A percentile compares a stretch with the other conserved stretches of the same genome.
These are phyloP conservation scores for Prillingera fragicola DNA, from an alignment of 1,284 basidiomycete genomes.

Conservation along the genomic window DNA sequence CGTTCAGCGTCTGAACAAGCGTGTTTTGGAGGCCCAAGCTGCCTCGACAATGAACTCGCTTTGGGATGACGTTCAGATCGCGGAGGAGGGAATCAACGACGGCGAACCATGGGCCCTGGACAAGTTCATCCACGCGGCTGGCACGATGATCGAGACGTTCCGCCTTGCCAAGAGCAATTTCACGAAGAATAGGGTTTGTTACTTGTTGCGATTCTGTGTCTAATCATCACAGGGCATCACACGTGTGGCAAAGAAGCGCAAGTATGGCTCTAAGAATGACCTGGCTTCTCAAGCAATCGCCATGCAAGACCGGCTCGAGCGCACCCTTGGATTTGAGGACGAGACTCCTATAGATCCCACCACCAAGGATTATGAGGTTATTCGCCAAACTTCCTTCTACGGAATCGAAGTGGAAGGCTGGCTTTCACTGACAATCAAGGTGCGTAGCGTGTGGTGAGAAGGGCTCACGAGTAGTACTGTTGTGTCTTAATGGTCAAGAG, in stretches of 20 bases:
- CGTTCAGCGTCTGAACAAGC: constrained; percentile 27
- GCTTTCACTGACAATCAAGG: constrained; percentile 79
- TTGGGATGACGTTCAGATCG: constrained; percentile 44
- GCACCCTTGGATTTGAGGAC: constrained; percentile 41
- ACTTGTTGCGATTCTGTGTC: not conserved
- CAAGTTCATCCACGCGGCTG: constrained; percentile 74
- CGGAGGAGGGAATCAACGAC: constrained; percentile 40
- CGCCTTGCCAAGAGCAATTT: constrained; percentile 79
- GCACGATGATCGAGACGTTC: constrained; percentile 80
- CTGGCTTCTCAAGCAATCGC: constrained; percentile 29
- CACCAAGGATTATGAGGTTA: constrained; percentile 21
- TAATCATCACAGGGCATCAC: constrained; percentile 31
- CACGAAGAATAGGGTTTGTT: constrained; percentile 62
- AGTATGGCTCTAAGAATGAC: constrained; percentile 24
- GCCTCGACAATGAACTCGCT: constrained; percentile 40
- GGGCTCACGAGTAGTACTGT: constrained; percentile 59
- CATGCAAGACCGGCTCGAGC: constrained; percentile 44
- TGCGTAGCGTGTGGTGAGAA: constrained; percentile 40
- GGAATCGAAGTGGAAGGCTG: constrained; percentile 80
- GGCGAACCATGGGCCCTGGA: constrained; percentile 48
- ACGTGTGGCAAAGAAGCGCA: constrained; percentile 27
- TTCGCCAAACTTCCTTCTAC: constrained; percentile 56
- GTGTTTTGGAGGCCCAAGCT: constrained; percentile 37
- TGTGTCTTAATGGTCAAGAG: constrained; percentile 64
- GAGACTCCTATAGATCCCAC: constrained; percentile 33